These are phyloP conservation scores for Discostella pseudostelligera DNA, from an alignment of 108 stramenopile species.

Conservation along the genomic window DNA sequence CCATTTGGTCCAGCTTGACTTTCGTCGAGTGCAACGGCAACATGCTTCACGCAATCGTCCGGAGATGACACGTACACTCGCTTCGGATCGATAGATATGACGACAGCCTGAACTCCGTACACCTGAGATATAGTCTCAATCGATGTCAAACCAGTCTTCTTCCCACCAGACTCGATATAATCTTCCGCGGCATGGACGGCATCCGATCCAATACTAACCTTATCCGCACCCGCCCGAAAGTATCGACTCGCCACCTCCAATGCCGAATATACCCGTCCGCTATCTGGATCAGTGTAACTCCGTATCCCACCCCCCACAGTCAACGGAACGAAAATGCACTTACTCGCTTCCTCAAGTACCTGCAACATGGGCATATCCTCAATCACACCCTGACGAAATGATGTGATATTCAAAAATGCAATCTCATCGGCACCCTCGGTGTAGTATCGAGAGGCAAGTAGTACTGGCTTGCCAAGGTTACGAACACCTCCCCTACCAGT, in stretches of 20 bases:
- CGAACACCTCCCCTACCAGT: constrained; percentile 89
- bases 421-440: constrained; percentile 97
- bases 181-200: constrained; percentile 92
- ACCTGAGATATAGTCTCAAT: constrained; percentile 89
- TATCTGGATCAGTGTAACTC: constrained; percentile 81
- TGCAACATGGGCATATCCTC: constrained; percentile 98
- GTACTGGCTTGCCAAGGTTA: constrained; percentile 97
- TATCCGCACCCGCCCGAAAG: constrained; percentile 99
- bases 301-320: constrained; percentile 99
- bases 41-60: constrained; percentile 49
- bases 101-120: constrained; percentile 98
- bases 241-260: constrained; percentile 96
- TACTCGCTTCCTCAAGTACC: constrained; percentile 90
- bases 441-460: constrained; percentile 89
- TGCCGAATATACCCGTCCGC: constrained; percentile 81
- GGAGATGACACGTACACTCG: constrained; percentile 80
- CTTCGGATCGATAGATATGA: constrained; percentile 97
- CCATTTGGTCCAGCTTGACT: constrained; percentile 75
- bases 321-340: constrained; percentile 94
- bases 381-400: constrained; percentile 91
- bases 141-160: constrained; percentile 76
- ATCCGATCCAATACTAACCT: constrained; percentile 95
- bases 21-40: constrained; percentile 67
- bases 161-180: constrained; percentile 53
- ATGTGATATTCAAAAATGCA: constrained; percentile 96